Evolutionary conservation across 1,284 basidiomycete genomes (phyloP), one percentile per base, ranked within the genome.

Genomic region (Farysia itapuensis): DNA sequence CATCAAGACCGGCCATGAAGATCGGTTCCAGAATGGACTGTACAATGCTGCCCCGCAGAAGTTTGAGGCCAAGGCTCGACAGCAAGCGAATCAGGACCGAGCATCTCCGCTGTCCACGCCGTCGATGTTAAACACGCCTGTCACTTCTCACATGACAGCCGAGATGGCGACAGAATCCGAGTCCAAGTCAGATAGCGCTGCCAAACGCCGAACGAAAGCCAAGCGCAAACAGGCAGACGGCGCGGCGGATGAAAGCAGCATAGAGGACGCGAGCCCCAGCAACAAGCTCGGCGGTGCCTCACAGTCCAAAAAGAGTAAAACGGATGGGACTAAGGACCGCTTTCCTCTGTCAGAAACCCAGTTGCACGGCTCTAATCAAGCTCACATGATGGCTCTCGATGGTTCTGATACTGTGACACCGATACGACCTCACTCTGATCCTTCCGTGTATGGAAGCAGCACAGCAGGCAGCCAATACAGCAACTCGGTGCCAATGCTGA

Each of bases 1-100:
- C 23, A 78, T 80, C 59, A 57, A 65, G 32, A 43, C 56, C 4
- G 73, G 71, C n/a, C 73, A 75, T 43, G 73, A 74, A 32, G 56
- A 65, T 23, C 67, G 73, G 25, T 75, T 75, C 64, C 54, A 59
- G 36, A 61, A 67, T 20, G 72, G 72, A 11, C 24, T 67, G 29
- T 75, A 73, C 49, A 56, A 57, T 18, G 51, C 57, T 13, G 51
- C 52, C 3, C 47, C 49, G 21, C 48, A 56, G 20, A 59, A 64
- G 43, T 58, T 53, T n/a, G 54, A 66, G 25, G 59, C 51, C 26
- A 60, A 59, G 41, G 48, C 56, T 28, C 48, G 48, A 12, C 48
- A 51, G 33, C 46, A 50, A 16, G 42, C 35, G n/a, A 38, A 41
- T 4, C 39, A 44, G 28, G 44, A 51, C 34, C 46, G 51, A 21